phyloP scores from a whole-genome alignment of 1,139 yeast genomes.

The Protomyces arabidopsidicola region DNA sequence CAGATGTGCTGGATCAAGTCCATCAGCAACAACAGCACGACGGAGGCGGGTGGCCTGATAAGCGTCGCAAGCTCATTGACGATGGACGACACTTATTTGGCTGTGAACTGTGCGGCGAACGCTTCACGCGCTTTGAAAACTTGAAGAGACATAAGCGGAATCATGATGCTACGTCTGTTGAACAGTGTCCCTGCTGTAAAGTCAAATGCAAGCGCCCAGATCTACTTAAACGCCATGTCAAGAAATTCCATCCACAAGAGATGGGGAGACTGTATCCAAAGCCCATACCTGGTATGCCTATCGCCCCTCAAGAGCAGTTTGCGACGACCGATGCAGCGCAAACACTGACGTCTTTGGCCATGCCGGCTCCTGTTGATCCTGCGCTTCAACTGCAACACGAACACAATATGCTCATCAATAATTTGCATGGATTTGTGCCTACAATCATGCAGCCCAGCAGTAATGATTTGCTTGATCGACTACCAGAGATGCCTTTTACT shows the following conservation, averaged over 20 bases:
- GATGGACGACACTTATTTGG: conserved; percentile 20
- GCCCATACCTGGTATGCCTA: not conserved
- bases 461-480: not conserved
- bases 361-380: conserved; percentile 1
- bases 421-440: not conserved
- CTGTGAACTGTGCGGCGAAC: conserved; percentile 22
- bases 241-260: conserved; percentile 20
- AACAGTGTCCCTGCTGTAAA: conserved; percentile 18
- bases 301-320: conserved; percentile 2
- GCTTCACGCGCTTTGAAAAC: conserved; percentile 24
- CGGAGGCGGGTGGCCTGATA: not conserved
- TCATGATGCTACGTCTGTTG: conserved; percentile 25
- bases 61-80: not conserved
- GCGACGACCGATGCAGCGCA: conserved; percentile 25
- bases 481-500: not conserved
- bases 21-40: not conserved
- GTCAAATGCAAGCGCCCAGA: conserved; percentile 23
- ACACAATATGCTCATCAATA: not conserved
- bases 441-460: not conserved
- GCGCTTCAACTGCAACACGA: not conserved
- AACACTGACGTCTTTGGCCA: conserved; percentile 20
- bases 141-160: conserved; percentile 21
- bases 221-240: conserved; percentile 22
- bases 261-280: conserved; percentile 3
- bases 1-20: not conserved